phyloP scores from a whole-genome alignment of 306 rosid genomes.

The Rubus parviflorus region DNA sequence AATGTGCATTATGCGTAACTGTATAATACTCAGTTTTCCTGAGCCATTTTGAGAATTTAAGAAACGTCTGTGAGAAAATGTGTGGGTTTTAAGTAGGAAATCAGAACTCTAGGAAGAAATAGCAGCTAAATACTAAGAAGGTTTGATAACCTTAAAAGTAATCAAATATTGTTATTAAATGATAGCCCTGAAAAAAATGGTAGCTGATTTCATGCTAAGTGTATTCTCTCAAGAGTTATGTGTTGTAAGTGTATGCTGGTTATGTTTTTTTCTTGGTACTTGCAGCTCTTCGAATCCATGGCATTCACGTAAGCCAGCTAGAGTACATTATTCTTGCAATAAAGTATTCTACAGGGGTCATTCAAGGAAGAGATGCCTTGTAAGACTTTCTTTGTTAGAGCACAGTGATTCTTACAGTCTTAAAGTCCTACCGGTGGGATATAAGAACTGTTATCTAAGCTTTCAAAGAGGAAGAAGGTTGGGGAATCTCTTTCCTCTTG shows the following conservation, averaged over 20 bases:
- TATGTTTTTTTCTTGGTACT: conserved; percentile 23
- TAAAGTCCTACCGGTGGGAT: conserved; percentile 26
- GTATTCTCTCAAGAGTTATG: background rate
- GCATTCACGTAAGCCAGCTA: conserved; percentile 29
- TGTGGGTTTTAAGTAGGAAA: background rate
- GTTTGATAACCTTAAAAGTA: background rate
- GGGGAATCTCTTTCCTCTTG: conserved; percentile 39
- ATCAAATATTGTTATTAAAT: too few relatives aligned
- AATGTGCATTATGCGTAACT: background rate
- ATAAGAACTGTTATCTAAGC: conserved; percentile 42
- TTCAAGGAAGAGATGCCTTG: conserved; percentile 61
- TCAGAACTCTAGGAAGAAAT: background rate
- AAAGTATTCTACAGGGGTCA: conserved; percentile 61
- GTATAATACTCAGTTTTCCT: background rate
- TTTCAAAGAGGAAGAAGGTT: conserved; percentile 46
- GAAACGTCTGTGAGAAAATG: background rate
- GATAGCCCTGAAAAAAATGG: background rate
- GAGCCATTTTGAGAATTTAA: background rate
- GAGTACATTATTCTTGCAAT: conserved; percentile 35
- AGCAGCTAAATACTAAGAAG: background rate
- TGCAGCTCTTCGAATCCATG: conserved; percentile 53
- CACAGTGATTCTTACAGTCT: conserved; percentile 32
- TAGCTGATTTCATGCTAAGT: background rate
- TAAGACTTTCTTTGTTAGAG: conserved; percentile 39
- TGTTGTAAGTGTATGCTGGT: background rate